A percentile compares a stretch with the other conserved stretches of the same genome.
Evolutionary conservation across 2,329 filamentous ascomycete species (phyloP).

Genomic region (Pseudomassariella vexata): DNA sequence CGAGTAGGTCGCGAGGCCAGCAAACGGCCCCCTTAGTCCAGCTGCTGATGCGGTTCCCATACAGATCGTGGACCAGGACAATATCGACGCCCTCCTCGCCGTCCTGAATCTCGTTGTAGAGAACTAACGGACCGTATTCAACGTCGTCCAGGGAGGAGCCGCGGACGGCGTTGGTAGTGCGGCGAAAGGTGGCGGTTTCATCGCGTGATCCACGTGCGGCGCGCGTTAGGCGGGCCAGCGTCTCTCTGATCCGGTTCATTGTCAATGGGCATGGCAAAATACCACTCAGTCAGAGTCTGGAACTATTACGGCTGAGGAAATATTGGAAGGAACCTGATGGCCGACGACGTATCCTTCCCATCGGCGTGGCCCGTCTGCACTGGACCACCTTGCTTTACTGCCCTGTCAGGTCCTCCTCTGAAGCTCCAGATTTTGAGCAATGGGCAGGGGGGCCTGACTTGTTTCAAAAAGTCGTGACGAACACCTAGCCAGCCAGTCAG

Average conservation of each 20-base stretch:
- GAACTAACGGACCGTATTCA: constrained; percentile 17
- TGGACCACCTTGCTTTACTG: too few relatives aligned
- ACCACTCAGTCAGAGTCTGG: too few relatives aligned
- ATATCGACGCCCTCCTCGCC: constrained; percentile 21
- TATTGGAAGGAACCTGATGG: too few relatives aligned
- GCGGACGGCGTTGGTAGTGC: background rate
- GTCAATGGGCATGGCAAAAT: too few relatives aligned
- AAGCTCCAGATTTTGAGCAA: too few relatives aligned
- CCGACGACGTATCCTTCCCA: too few relatives aligned
- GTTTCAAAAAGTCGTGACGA: too few relatives aligned
- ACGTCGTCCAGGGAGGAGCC: constrained; percentile 7
- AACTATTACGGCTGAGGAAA: too few relatives aligned
- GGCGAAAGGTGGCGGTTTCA: background rate
- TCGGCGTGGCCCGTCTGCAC: too few relatives aligned
- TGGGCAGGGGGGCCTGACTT: too few relatives aligned
- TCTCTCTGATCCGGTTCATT: constrained; percentile 1
- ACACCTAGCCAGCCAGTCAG: too few relatives aligned
- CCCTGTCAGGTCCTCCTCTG: too few relatives aligned
- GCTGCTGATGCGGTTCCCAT: constrained; percentile 17
- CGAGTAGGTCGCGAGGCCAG: constrained; percentile 23
- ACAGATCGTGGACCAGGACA: constrained; percentile 23
- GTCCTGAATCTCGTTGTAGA: constrained; percentile 16
- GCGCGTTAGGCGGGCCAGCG: background rate
- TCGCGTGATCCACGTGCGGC: background rate
- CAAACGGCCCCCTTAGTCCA: constrained; percentile 21